These are phyloP conservation scores for Leccinum fuscescens DNA, from an alignment of 1,284 basidiomycete genomes.

Conservation along the genomic window DNA sequence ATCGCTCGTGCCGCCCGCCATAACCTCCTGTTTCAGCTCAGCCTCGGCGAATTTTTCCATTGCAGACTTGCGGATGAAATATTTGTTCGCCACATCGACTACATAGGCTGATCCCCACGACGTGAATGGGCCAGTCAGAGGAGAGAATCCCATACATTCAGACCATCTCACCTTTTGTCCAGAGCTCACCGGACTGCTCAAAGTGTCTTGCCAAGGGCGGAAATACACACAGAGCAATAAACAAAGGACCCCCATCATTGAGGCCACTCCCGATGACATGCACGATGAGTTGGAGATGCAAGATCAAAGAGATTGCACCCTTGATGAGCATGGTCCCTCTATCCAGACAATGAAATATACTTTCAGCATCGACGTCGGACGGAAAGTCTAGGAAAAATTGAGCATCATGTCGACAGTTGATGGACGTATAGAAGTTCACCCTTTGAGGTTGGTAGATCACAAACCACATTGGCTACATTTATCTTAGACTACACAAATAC, in stretches of 20 bases:
- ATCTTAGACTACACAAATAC: neutral
- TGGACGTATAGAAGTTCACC: slow-evolving; percentile 4
- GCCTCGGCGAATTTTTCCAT: slow-evolving; percentile 23
- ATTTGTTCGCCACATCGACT: slow-evolving; percentile 13
- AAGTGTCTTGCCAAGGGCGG: slow-evolving; percentile 6
- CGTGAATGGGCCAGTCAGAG: neutral
- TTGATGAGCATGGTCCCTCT: slow-evolving; percentile 7
- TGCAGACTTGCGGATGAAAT: slow-evolving; percentile 30
- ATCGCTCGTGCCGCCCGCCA: slow-evolving; percentile 30
- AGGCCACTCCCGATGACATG: slow-evolving; percentile 18
- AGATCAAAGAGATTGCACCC: slow-evolving; percentile 18
- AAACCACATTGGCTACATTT: slow-evolving; percentile 14
- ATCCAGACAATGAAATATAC: slow-evolving; percentile 14
- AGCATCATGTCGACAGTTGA: neutral
- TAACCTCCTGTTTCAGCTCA: slow-evolving; percentile 32
- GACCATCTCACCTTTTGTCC: slow-evolving; percentile 20
- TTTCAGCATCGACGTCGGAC: neutral
- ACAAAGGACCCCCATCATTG: slow-evolving; percentile 20
- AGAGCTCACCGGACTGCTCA: slow-evolving; percentile 10
- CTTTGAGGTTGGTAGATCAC: slow-evolving; percentile 25
- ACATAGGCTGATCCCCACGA: slow-evolving; percentile 23
- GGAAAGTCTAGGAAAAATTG: neutral
- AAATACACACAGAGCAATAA: slow-evolving; percentile 21
- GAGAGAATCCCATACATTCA: neutral
- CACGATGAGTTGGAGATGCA: slow-evolving; percentile 23